Base-by-base conservation (phyloP, 208 protist species). In the Wallacemonas sp. region DNA sequence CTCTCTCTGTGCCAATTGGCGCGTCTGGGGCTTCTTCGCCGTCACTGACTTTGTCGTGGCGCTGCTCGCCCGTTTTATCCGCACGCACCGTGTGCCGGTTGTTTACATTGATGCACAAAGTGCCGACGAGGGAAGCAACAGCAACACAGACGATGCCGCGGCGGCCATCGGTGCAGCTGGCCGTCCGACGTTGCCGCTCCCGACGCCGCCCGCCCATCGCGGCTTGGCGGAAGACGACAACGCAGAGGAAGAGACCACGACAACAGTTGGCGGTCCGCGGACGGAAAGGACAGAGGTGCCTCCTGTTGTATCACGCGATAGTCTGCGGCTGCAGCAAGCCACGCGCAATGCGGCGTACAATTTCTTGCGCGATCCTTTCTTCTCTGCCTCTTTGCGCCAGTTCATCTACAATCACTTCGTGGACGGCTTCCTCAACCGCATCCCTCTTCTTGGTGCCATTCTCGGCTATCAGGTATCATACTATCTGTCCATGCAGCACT, bases 341-440 rank as follows among this genome's bases (percentile, higher is more conserved):
- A 42, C 80, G 59, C 80, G 82, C 51, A 86, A 89, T 44, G 22
- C 77, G 36, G 46, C 66, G n/a, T 77, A 69, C 60, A 78, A 64
- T 28, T 77, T 92, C 34, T 41, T 93, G 11, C 86, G 83, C 9
- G 87, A 94, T 64, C 90, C 90, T 17, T 91, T 96, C 74, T 96
- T 96, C 62, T 64, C 84, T 0, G 65, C 72, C 28, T 70, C 84
- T 21, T 66, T 96, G 53, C 86, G 89, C 62, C 82, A 78, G 55
- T 77, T 83, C 56, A 53, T 96, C 47, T 82, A 86, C 39, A 53
- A 75, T 22, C 62, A 91, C 54, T 80, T 93, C n/a, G 61, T 90
- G 9, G 63, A 78, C 11, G 85, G 87, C n/a, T 80, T 81, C 14
- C 19, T 92, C 12, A 93, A 82, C 55, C 71, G 77, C 41, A 86